These are phyloP conservation scores for Pontederia paniculata DNA, from an alignment of 176 grass and related monocot genomes.

Conservation along the genomic window DNA sequence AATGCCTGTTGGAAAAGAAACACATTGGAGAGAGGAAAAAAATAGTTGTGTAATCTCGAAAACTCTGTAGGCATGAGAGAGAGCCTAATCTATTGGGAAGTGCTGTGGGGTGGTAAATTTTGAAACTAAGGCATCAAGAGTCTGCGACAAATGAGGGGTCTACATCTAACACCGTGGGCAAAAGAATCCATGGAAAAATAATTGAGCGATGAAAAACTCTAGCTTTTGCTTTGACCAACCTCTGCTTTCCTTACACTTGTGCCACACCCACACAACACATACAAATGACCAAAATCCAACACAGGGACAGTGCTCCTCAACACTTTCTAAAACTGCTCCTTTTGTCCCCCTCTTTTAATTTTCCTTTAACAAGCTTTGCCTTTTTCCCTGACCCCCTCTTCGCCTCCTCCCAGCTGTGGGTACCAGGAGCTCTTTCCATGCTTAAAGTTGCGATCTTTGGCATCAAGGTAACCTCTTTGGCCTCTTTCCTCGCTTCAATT, in stretches of 20 bases:
- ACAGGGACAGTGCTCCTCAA: not conserved
- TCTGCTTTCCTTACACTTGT: constrained; percentile 6
- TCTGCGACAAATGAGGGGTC: too few species aligned
- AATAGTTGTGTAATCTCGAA: too few species aligned
- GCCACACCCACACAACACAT: not conserved
- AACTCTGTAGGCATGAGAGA: too few species aligned
- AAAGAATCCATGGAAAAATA: not conserved
- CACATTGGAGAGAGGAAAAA: too few species aligned
- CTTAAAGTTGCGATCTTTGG: not conserved
- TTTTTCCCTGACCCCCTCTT: not conserved
- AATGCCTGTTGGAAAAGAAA: too few species aligned
- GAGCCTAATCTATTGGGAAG: too few species aligned
- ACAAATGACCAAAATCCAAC: too few species aligned
- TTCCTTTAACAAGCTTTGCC: not conserved
- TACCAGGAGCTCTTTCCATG: not conserved
- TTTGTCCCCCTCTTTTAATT: not conserved
- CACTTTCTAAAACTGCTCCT: constrained; percentile 1
- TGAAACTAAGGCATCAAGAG: too few species aligned
- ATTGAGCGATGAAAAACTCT: not conserved
- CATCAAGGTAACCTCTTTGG: not conserved
- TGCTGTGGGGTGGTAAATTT: too few species aligned
- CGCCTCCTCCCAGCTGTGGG: not conserved
- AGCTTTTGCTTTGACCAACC: constrained; percentile 1
- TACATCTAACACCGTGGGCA: not conserved
- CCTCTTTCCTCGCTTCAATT: not conserved